Percentiles rank a stretch among this genome's conserved stretches.
Conservation (phyloP, 2,329 filamentous ascomycete species). For the Botryotinia narcissicola region DNA sequence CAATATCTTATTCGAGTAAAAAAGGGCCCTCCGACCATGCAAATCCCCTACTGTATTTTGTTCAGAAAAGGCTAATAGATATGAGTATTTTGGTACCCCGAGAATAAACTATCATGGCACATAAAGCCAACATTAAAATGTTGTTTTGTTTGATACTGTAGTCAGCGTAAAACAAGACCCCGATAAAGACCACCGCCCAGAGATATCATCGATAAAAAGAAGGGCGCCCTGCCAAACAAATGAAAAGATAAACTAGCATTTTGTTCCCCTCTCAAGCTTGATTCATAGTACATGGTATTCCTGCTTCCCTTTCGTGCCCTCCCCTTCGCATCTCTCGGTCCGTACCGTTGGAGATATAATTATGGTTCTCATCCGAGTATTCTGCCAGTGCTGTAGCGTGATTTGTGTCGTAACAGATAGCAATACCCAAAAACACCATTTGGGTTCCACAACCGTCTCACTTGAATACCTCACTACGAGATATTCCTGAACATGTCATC, state of each 20-base stretch:
- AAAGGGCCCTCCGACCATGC: slow-evolving; percentile 1
- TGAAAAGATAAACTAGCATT: slow-evolving; percentile 27
- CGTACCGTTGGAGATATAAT: neutral
- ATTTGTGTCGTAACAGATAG: slow-evolving; percentile 19
- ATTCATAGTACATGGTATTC: slow-evolving; percentile 31
- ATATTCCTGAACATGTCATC: slow-evolving; percentile 41
- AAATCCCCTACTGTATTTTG: slow-evolving; percentile 11
- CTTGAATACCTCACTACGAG: slow-evolving; percentile 31
- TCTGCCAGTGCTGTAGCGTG: slow-evolving; percentile 19
- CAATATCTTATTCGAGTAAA: neutral
- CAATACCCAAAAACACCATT: slow-evolving; percentile 20
- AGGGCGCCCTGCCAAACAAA: slow-evolving; percentile 24
- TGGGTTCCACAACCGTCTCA: slow-evolving; percentile 28
- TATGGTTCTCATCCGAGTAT: slow-evolving; percentile 2
- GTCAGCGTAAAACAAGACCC: slow-evolving; percentile 7
- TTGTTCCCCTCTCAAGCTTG: slow-evolving; percentile 26
- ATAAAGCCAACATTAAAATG: slow-evolving; percentile 34
- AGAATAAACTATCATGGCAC: slow-evolving; percentile 19
- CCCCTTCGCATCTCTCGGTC: slow-evolving; percentile 6
- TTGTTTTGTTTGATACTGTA: slow-evolving; percentile 23
- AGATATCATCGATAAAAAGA: slow-evolving; percentile 25
- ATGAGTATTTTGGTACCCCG: slow-evolving; percentile 23
- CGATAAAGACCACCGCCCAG: slow-evolving; percentile 19
- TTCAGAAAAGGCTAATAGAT: slow-evolving; percentile 14
- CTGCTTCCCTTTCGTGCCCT: slow-evolving; percentile 22